Evolutionary conservation across 176 grass and related monocot species (phyloP).

Genomic region (Carex pumila): DNA sequence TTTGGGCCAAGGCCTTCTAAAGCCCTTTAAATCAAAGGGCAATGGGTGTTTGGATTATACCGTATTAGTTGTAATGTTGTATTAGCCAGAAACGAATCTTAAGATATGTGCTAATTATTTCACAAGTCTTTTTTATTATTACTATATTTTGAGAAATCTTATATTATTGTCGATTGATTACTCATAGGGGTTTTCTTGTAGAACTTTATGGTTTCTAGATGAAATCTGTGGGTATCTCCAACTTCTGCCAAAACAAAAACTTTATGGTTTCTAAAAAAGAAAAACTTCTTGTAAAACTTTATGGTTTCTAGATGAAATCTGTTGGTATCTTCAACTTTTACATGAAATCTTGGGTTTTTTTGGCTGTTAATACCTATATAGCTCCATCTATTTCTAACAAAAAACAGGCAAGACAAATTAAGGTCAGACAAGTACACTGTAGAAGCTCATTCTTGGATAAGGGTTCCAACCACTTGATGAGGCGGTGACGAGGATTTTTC

Average conservation of each 20-base stretch:
- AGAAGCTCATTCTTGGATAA: slow-evolving; percentile 75
- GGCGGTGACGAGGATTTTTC: slow-evolving; percentile 55
- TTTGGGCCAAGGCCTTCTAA: not conserved
- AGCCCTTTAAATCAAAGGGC: not conserved
- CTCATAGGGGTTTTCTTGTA: not conserved
- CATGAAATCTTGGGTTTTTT: not conserved
- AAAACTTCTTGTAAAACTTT: too few species aligned
- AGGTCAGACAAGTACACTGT: slow-evolving; percentile 34
- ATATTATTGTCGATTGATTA: not conserved
- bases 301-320: too few species aligned
- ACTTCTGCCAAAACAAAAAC: too few species aligned
- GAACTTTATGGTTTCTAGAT: too few species aligned
- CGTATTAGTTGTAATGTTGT: not conserved
- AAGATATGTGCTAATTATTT: not conserved
- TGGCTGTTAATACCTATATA: not conserved
- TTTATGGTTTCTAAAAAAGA: too few species aligned
- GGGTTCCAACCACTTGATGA: slow-evolving; percentile 30
- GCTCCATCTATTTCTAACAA: not conserved
- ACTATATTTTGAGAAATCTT: not conserved
- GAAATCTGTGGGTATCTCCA: too few species aligned
- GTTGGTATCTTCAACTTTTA: too few species aligned
- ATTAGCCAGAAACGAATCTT: not conserved
- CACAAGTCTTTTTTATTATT: not conserved
- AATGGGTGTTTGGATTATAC: not conserved
- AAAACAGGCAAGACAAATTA: not conserved